Evolutionary conservation across 257 asterid species (phyloP), one percentile per base, ranked within the genome.

Genomic region (Salvia miltiorrhiza): DNA sequence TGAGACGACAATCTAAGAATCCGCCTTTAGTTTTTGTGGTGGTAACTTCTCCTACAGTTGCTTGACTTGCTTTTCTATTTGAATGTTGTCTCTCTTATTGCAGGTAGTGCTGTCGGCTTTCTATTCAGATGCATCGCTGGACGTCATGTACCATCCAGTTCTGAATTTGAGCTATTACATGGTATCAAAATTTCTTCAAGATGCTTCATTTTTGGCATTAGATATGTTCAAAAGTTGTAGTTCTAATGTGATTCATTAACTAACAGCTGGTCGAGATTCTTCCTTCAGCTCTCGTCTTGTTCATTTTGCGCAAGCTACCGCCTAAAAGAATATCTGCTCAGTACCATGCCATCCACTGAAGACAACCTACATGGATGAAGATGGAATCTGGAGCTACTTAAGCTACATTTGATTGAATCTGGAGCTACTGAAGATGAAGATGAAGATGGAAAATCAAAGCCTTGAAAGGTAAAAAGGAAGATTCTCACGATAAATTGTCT

Each of bases 91-190:
- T 67, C 69, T 52, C 59, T 47, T n/a, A 8, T 47, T 81, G 76
- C 87, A 92, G 98, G 89, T 84, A 75, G 76, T 69, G 67, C 83
- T 92, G 2, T 89, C 96, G 35, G 94, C 98, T 43, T 80, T 92
- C 65, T 87, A 92, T 66, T 28, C 78, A 10, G 82, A 89, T 76
- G 95, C 92, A 66, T 82, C 98, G 10, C 88, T 92, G 30, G 90
- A 92, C 4, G 96, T 89, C 28, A 66, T 89, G 80, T 73, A 89
- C 78, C 96, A 92, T 83, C 98, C 98, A 19, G 63, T 87, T 62
- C 60, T 92, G 75, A 92, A 89, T 74, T 66, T 92, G 53, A 84
- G 89, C 76, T 92, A 84, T 59, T 92, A 89, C 82, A 78, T 73
- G 95, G 98, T 92, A 87, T 21, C 11, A 33, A 26, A 35, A 9